Conservation (phyloP, 805 yeast species). For the Teunomyces funiuensis region DNA sequence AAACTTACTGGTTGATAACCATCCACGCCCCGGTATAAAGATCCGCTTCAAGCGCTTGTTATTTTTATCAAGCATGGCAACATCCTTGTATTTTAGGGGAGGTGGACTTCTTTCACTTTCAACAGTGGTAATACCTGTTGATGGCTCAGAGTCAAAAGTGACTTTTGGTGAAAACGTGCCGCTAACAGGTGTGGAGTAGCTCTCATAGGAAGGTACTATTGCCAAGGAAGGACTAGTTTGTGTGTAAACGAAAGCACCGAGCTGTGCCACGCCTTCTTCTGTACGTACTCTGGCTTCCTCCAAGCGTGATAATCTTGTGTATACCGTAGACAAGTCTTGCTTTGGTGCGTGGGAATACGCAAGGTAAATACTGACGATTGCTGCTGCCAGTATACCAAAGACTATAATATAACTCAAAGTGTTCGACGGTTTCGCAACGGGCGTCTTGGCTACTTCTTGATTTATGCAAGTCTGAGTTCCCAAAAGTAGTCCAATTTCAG, state of each 20-base stretch:
- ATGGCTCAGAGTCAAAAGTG: background rate
- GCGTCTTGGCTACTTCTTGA: background rate
- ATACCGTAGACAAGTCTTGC: background rate
- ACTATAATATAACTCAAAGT: background rate
- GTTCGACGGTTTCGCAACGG: background rate
- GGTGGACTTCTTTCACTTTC: background rate
- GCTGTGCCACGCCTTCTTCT: background rate
- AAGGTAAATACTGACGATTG: background rate
- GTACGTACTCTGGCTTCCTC: background rate
- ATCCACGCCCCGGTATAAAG: slow-evolving; percentile 50
- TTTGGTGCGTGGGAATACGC: background rate
- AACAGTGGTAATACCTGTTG: slow-evolving; percentile 2
- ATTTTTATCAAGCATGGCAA: slow-evolving; percentile 26
- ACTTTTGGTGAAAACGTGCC: slow-evolving; percentile 1
- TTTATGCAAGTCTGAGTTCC: background rate
- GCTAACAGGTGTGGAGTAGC: slow-evolving; percentile 8
- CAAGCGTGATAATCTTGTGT: background rate
- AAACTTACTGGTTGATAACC: slow-evolving; percentile 39
- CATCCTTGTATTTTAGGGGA: slow-evolving; percentile 17
- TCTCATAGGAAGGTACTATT: background rate
- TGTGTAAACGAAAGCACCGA: background rate
- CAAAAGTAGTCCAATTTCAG: background rate
- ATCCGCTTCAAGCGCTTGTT: slow-evolving; percentile 45
- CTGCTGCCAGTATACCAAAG: background rate
- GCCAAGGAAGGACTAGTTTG: background rate